Conservation (phyloP, 768 basidiomycete genomes). For the Tulasnella sp. region DNA sequence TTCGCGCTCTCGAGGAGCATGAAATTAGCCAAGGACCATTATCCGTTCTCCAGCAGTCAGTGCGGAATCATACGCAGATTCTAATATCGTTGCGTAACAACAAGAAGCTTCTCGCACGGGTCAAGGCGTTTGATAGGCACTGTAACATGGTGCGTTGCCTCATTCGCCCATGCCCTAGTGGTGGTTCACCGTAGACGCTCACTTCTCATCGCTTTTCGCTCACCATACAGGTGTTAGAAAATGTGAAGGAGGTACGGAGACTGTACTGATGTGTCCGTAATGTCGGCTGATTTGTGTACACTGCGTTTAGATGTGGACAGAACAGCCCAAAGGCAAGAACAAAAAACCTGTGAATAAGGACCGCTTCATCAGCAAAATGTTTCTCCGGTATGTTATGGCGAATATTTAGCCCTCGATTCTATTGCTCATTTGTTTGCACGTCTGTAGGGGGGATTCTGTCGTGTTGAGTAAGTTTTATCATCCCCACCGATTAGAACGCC, state of each 20-base stretch:
- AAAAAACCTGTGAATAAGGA: slow-evolving; percentile 99
- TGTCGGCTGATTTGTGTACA: slow-evolving; percentile 10
- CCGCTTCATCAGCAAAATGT: slow-evolving; percentile 99
- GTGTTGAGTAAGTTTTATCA: slow-evolving; percentile 65
- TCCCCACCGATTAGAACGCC: background rate
- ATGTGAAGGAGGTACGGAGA: slow-evolving; percentile 84
- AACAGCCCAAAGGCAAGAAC: slow-evolving; percentile 94
- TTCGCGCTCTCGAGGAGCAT: slow-evolving; percentile 94
- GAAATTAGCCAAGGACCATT: slow-evolving; percentile 98
- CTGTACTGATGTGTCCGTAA: background rate
- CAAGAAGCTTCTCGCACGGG: slow-evolving; percentile 92
- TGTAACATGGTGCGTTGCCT: slow-evolving; percentile 82
- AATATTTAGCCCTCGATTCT: slow-evolving; percentile 11
- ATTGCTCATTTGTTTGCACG: slow-evolving; percentile 9
- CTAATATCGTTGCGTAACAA: slow-evolving; percentile 97
- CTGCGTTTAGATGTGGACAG: slow-evolving; percentile 90
- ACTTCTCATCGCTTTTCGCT: no score
- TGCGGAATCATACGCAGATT: slow-evolving; percentile 95
- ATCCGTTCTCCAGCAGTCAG: slow-evolving; percentile 94
- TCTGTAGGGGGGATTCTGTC: slow-evolving; percentile 85
- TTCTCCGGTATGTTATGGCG: slow-evolving; percentile 64
- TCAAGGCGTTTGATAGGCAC: slow-evolving; percentile 98
- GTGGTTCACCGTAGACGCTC: background rate
- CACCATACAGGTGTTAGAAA: slow-evolving; percentile 75
- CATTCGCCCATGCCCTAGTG: background rate